Evolutionary conservation across 441 rosid genomes (phyloP), one percentile per base, ranked within the genome.

Genomic region (Manihot esculenta): DNA sequence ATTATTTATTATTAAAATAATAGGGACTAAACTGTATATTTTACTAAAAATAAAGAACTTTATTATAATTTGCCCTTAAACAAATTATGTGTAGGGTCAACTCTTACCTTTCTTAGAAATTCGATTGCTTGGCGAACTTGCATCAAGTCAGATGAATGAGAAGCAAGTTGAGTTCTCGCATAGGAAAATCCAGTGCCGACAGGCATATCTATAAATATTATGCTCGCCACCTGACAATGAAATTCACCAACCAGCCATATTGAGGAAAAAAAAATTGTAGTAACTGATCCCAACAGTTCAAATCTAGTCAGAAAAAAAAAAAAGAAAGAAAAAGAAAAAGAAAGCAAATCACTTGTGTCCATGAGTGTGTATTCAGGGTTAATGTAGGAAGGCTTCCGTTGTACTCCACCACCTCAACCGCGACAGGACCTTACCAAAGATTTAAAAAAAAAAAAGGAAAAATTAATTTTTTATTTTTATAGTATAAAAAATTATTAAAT

Each of bases 281-380:
- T n/a, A n/a, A n/a, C n/a, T n/a, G n/a, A n/a, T n/a, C n/a, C n/a
- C n/a, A n/a, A n/a, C n/a, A n/a, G n/a, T n/a, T n/a, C n/a, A n/a
- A n/a, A n/a, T n/a, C n/a, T n/a, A n/a, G n/a, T n/a, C n/a, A n/a
- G n/a, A n/a, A n/a, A n/a, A n/a, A n/a, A n/a, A n/a, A n/a, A n/a
- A n/a, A n/a, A n/a, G n/a, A n/a, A n/a, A n/a, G n/a, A n/a, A n/a
- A n/a, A n/a, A n/a, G n/a, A n/a, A n/a, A n/a, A n/a, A n/a, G n/a
- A n/a, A n/a, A n/a, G n/a, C n/a, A n/a, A n/a, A n/a, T 14, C 30
- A 83, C 97, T 85, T 86, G 82, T 69, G 96, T 86, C 97, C 95
- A 91, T 55, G 95, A 82, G 74, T 82, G 66, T 10, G 89, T 86
- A 74, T 89, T 92, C 42, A 77, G 76, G 23, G 79, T 65, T 66